Evolutionary conservation across 331 rosid genomes (phyloP), one percentile per base, ranked within the genome.

Genomic region (Malus hybrid): DNA sequence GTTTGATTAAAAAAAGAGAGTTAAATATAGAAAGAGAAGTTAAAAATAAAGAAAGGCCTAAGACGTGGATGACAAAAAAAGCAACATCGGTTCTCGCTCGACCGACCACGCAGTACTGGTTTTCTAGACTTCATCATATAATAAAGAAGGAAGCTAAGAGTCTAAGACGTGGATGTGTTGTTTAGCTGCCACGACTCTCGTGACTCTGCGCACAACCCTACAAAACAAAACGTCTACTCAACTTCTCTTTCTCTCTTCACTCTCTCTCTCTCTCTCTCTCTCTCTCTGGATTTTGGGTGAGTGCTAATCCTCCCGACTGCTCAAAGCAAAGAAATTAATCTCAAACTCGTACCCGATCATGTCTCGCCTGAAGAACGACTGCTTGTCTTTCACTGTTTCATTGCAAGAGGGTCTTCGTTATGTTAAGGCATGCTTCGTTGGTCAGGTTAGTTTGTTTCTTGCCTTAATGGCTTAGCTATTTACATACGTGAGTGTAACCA

Each of bases 341-440:
- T 39, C 4, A 39, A 39, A 39, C 4, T 16, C 26, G 12, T 7
- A 10, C 14, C 55, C 73, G 28, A 52, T 81, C 19, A 66, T 16
- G 22, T 77, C 82, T 34, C 74, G 79, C 33, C 0, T 83, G 24
- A 87, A 76, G 82, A 88, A 26, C 42, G 33, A 70, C 13, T 88
- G 90, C 71, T 52, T 82, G 63, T 63, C 69, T 44, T 85, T 85
- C 11, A 18, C 70, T 13, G 90, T 63, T 72, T 87, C 96, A 6
- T 8, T 85, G 11, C 87, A 80, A 36, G 84, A 87, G 78, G 58
- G 82, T 7, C 86, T 83, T 70, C 34, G 70, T 44, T 80, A 84
- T 73, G 78, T 79, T 15, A 90, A 81, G 77, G 93, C 93, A 67
- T 84, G 75, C 66, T 76, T 88, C 70, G 60, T 87, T 18, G 93